phyloP scores from a whole-genome alignment of 352 stramenopile genomes.

The Phytophthora idaei region DNA sequence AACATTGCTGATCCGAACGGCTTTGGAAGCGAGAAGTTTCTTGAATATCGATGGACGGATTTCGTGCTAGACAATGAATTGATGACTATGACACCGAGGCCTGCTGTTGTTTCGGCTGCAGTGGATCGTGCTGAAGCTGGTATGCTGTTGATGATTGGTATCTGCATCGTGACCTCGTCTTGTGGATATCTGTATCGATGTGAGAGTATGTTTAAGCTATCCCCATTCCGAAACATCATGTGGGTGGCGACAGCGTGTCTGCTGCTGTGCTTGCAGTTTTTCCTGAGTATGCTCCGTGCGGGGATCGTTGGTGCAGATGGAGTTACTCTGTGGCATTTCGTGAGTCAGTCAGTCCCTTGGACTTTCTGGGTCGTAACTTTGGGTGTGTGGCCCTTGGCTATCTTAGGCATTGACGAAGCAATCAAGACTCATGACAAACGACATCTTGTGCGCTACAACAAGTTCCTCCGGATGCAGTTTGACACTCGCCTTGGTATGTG shows the following conservation, averaged over 20 bases:
- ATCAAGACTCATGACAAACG: slow-evolving; percentile 79
- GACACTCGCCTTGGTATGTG: slow-evolving; percentile 89
- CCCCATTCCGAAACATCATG: slow-evolving; percentile 73
- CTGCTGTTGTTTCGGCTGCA: slow-evolving; percentile 51
- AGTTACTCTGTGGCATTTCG: slow-evolving; percentile 57
- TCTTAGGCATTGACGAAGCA: slow-evolving; percentile 65
- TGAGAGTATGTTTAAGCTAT: slow-evolving; percentile 71
- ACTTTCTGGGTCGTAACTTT: slow-evolving; percentile 58
- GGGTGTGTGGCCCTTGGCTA: slow-evolving; percentile 64
- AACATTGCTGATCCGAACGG: slow-evolving; percentile 12
- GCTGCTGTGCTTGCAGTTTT: slow-evolving; percentile 56
- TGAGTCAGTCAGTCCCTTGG: slow-evolving; percentile 58
- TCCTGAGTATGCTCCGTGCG: slow-evolving; percentile 49
- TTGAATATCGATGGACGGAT: slow-evolving; percentile 59
- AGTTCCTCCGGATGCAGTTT: slow-evolving; percentile 90
- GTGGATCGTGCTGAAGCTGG: slow-evolving; percentile 77
- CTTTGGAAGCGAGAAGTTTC: slow-evolving; percentile 29
- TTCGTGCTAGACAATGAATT: slow-evolving; percentile 62
- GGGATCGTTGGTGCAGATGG: slow-evolving; percentile 56
- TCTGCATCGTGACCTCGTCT: slow-evolving; percentile 75
- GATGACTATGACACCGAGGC: slow-evolving; percentile 53
- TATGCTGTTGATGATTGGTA: slow-evolving; percentile 71
- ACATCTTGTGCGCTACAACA: slow-evolving; percentile 83
- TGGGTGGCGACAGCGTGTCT: slow-evolving; percentile 51
- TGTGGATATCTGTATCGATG: slow-evolving; percentile 79